Evolutionary conservation across 805 yeast genomes (phyloP), one percentile per base, ranked within the genome.

Genomic region (Yarrowia bubula): DNA sequence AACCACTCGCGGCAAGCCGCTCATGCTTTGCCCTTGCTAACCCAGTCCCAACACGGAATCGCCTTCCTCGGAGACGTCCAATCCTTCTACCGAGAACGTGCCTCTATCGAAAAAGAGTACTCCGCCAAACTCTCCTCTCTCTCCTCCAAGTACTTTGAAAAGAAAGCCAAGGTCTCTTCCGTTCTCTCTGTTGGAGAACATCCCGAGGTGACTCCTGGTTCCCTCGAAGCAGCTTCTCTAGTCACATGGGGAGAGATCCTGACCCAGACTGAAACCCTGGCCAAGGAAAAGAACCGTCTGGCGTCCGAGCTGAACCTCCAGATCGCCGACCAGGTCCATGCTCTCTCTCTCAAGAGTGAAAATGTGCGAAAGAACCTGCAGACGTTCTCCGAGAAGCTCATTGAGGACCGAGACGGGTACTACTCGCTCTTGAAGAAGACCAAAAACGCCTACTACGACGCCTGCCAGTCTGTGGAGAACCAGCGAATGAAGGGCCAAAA

Each of bases 121-220:
- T 81, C 96, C 10, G 77, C 80, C 15, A 88, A 85, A 69, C 78
- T 95, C 65, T 80, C 83, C 63, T 81, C 82, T 9, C 76, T 95
- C 66, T 81, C 90, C 48, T 77, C 85, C 61, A 90, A 86, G 67
- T 89, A 86, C 68, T 86, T 90, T 70, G 87, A 86, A 66, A 88
- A 85, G 75, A 92, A 92, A 73, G 88, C 96, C 55, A 84, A 85
- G 68, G 75, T 80, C 15, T 80, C 90, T 10, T 84, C 93, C 0
- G 74, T 77, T 13, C 75, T 95, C 33, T 85, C 92, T 48, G 99
- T 95, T 1, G 99, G 99, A 31, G 96, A 90, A 67, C 83, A 84
- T 15, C 99, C 99, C 0, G 83, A 86, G 46, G 83, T 90, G 47
- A 95, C 99, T 0, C 98, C 99, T 0, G 99, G 99, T 0, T 91